Conservation (phyloP, 331 rosid genomes). For the Phaseolus coccineus region DNA sequence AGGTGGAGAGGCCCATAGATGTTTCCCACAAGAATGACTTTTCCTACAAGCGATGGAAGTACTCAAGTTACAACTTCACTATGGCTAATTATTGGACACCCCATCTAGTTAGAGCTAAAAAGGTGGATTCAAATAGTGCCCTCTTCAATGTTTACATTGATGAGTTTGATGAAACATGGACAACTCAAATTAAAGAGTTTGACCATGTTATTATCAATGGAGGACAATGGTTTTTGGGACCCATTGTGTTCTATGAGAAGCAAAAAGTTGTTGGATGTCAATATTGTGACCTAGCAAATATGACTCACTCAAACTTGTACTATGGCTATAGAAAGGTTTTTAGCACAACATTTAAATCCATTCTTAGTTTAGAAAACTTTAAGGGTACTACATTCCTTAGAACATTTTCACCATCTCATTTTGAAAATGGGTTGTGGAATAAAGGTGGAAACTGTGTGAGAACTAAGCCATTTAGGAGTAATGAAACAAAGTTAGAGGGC, state of each 20-base stretch:
- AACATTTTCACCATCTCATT: slow-evolving; percentile 4
- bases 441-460: slow-evolving; percentile 7
- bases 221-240: slow-evolving; percentile 6
- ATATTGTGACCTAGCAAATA: background rate
- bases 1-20: background rate
- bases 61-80: slow-evolving; percentile 1
- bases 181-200: background rate
- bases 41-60: background rate
- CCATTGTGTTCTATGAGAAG: slow-evolving; percentile 4
- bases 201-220: slow-evolving; percentile 3
- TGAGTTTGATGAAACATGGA: slow-evolving; percentile 6
- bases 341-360: background rate
- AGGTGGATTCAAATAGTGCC: background rate
- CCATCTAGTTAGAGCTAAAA: background rate
- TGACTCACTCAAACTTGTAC: background rate
- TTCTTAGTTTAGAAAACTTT: background rate
- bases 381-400: background rate
- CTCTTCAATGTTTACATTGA: background rate
- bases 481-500: background rate
- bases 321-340: background rate
- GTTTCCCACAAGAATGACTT: background rate
- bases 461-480: slow-evolving; percentile 9
- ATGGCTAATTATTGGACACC: slow-evolving; percentile 9
- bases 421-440: slow-evolving; percentile 5
- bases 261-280: background rate